A percentile compares a stretch with the other conserved stretches of the same genome.
phyloP scores from a whole-genome alignment of 805 yeast genomes.

The Candida yuanshanica region DNA sequence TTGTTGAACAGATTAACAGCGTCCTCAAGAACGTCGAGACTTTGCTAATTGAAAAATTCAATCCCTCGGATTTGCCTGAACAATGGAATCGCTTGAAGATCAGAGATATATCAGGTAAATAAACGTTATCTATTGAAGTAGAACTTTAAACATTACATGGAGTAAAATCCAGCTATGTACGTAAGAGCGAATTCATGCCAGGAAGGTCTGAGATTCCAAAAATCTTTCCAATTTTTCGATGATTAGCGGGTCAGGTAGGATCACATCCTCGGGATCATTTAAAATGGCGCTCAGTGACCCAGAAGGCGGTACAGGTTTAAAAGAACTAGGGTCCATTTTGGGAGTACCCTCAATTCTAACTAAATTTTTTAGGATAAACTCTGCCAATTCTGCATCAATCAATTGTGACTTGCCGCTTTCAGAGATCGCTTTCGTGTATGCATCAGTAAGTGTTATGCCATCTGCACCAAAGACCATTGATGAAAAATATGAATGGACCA shows the following conservation, averaged over 20 bases:
- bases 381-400: not conserved
- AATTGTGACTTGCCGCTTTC: not conserved
- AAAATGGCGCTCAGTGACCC: not conserved
- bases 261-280: not conserved
- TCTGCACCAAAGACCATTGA: not conserved
- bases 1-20: constrained; percentile 50
- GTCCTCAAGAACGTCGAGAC: constrained; percentile 27
- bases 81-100: no score
- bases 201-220: not conserved
- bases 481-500: not conserved
- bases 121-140: no score
- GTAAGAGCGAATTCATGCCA: not conserved
- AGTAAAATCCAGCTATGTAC: no score
- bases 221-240: not conserved
- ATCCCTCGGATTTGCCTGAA: not conserved
- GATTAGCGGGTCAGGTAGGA: not conserved
- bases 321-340: not conserved
- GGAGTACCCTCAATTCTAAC: not conserved
- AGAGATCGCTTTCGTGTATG: not conserved
- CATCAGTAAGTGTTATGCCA: not conserved
- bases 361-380: not conserved
- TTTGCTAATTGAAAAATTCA: constrained; percentile 11
- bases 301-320: not conserved
- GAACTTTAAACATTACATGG: no score
- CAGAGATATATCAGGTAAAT: no score